These are phyloP conservation scores for Lasiodiplodia gonubiensis DNA, from an alignment of 2,329 filamentous ascomycete species.

Conservation along the genomic window DNA sequence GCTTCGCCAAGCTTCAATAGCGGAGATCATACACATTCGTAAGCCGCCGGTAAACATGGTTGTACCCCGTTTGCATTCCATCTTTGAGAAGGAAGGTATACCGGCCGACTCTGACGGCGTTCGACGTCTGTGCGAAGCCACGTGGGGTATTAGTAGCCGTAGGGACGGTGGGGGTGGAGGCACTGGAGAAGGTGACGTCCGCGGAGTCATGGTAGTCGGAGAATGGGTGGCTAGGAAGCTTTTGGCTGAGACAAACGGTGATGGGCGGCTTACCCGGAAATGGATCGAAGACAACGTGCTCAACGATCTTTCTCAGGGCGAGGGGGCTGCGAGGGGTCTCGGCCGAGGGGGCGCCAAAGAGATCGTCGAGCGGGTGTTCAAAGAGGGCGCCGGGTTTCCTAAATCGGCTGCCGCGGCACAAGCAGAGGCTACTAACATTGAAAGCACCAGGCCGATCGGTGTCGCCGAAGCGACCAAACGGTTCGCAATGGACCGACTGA, in stretches of 20 bases:
- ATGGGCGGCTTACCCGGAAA: conserved; percentile 67
- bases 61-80: conserved; percentile 75
- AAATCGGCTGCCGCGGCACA: conserved; percentile 57
- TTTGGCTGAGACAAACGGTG: conserved; percentile 50
- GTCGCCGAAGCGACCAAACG: conserved; percentile 77
- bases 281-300: conserved; percentile 79
- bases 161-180: conserved; percentile 64
- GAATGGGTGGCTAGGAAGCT: conserved; percentile 84
- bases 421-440: conserved; percentile 36
- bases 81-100: conserved; percentile 90
- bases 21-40: conserved; percentile 89
- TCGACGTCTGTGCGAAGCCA: conserved; percentile 79
- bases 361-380: conserved; percentile 78
- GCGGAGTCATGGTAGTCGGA: conserved; percentile 83
- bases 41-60: conserved; percentile 88
- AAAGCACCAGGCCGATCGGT: conserved; percentile 57
- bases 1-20: conserved; percentile 80
- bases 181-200: conserved; percentile 74
- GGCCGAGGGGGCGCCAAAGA: conserved; percentile 76
- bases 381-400: conserved; percentile 78
- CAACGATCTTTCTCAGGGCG: conserved; percentile 70
- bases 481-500: conserved; percentile 71
- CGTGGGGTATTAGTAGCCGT: conserved; percentile 79
- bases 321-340: conserved; percentile 72
- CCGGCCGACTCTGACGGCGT: conserved; percentile 88